Conservation (phyloP, 2,329 filamentous ascomycete species). For the Tricladium varicosporioides region DNA sequence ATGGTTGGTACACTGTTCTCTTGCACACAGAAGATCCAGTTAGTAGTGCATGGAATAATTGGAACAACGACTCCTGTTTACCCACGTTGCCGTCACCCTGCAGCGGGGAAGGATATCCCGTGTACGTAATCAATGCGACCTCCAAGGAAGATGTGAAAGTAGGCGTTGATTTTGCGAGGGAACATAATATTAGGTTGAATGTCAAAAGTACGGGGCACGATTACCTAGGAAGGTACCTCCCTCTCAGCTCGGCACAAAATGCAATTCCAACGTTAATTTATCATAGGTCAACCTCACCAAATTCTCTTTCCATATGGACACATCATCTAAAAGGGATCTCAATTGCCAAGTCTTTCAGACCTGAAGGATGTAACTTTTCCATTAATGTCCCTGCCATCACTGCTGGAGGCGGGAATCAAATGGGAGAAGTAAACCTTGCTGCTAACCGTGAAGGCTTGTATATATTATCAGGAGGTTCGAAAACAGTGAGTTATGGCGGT, state of each 20-base stretch:
- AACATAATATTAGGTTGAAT: slow-evolving; percentile 35
- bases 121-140: slow-evolving; percentile 38
- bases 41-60: slow-evolving; percentile 43
- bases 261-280: too few species aligned
- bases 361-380: too few species aligned
- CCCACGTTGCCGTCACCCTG: slow-evolving; percentile 39
- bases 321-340: too few species aligned
- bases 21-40: slow-evolving; percentile 39
- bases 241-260: too few species aligned
- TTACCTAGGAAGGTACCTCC: slow-evolving; percentile 25
- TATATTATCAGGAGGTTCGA: slow-evolving; percentile 53
- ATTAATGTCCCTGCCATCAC: too few species aligned
- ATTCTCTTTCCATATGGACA: too few species aligned
- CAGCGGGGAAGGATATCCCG: slow-evolving; percentile 39
- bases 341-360: too few species aligned
- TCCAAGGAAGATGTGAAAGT: slow-evolving; percentile 23
- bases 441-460: too few species aligned
- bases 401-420: too few species aligned
- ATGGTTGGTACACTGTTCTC: slow-evolving; percentile 34
- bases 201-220: slow-evolving; percentile 48
- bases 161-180: slow-evolving; percentile 37
- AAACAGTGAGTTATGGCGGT: slow-evolving; percentile 58
- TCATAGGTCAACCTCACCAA: too few species aligned
- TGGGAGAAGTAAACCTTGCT: too few species aligned
- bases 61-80: slow-evolving; percentile 50